phyloP scores from a whole-genome alignment of 495 filamentous ascomycete species.

The Hypoxylon subgilvum region DNA sequence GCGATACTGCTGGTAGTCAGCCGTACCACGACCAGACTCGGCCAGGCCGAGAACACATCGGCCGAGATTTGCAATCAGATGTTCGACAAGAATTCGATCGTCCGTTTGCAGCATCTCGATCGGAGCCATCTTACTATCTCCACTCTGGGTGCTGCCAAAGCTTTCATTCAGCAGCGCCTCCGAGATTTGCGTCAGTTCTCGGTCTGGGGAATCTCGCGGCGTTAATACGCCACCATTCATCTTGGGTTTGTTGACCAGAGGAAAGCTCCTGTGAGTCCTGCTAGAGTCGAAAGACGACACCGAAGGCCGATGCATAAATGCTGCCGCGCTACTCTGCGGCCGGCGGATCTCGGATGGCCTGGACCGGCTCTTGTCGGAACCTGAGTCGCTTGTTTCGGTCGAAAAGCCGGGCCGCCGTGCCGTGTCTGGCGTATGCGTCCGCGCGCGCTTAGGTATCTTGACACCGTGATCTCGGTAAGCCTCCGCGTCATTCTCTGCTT shows the following conservation, averaged over 20 bases:
- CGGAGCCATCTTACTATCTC: slow-evolving; percentile 34
- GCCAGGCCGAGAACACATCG: slow-evolving; percentile 73
- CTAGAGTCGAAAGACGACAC: slow-evolving; percentile 56
- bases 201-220: slow-evolving; percentile 45
- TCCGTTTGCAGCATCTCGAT: slow-evolving; percentile 65
- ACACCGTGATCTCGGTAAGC: slow-evolving; percentile 29
- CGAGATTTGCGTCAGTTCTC: slow-evolving; percentile 49
- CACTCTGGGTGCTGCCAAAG: slow-evolving; percentile 33
- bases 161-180: slow-evolving; percentile 50
- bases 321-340: slow-evolving; percentile 45
- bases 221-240: slow-evolving; percentile 50
- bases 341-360: slow-evolving; percentile 41
- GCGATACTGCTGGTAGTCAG: slow-evolving; percentile 67
- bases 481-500: slow-evolving; percentile 30
- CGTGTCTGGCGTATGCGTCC: slow-evolving; percentile 40
- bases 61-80: slow-evolving; percentile 74
- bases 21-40: slow-evolving; percentile 62
- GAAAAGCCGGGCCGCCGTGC: slow-evolving; percentile 41
- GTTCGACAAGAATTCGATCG: slow-evolving; percentile 77
- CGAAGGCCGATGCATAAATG: slow-evolving; percentile 54
- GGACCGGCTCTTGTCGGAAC: slow-evolving; percentile 32
- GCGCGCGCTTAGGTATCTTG: slow-evolving; percentile 35
- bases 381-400: slow-evolving; percentile 44
- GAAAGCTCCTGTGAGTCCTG: slow-evolving; percentile 60
- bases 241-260: slow-evolving; percentile 57